These are phyloP conservation scores for Scheffersomyces titani DNA, from an alignment of 1,139 yeast species.

Conservation along the genomic window DNA sequence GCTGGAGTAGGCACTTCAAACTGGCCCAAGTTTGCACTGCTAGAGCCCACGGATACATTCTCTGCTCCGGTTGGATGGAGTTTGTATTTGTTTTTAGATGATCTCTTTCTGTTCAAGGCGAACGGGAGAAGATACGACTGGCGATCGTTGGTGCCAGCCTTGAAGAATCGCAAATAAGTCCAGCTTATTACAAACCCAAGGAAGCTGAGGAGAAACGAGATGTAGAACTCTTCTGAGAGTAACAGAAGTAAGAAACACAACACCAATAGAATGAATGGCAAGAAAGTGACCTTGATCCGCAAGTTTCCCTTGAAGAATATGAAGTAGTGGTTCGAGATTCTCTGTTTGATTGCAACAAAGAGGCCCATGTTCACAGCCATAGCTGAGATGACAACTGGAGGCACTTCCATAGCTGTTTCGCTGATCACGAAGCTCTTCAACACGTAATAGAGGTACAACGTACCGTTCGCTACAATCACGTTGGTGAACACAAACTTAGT, in stretches of 20 bases:
- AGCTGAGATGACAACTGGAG: conserved; percentile 40
- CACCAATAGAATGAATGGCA: conserved; percentile 35
- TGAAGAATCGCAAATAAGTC: conserved; percentile 41
- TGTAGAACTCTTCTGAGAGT: conserved; percentile 31
- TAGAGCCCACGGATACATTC: conserved; percentile 4
- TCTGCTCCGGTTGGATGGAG: conserved; percentile 1
- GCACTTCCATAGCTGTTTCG: conserved; percentile 21
- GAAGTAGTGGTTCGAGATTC: conserved; percentile 46
- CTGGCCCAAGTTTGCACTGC: not conserved
- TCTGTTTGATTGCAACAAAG: conserved; percentile 45
- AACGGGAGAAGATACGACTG: conserved; percentile 44
- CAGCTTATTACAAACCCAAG: conserved; percentile 41
- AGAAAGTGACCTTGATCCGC: conserved; percentile 37
- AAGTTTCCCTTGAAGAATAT: conserved; percentile 40
- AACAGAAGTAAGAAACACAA: conserved; percentile 19
- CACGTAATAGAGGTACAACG: conserved; percentile 35
- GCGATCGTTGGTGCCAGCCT: conserved; percentile 44
- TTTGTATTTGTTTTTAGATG: conserved; percentile 15
- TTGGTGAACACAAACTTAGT: conserved; percentile 27
- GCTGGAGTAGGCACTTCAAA: conserved; percentile 3
- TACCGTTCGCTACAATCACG: conserved; percentile 32
- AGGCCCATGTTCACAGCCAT: conserved; percentile 43
- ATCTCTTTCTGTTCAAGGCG: conserved; percentile 23
- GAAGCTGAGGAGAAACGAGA: conserved; percentile 25
- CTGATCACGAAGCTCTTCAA: conserved; percentile 25